Conservation (phyloP, 345 rosid species). For the Erodium maritimum region DNA sequence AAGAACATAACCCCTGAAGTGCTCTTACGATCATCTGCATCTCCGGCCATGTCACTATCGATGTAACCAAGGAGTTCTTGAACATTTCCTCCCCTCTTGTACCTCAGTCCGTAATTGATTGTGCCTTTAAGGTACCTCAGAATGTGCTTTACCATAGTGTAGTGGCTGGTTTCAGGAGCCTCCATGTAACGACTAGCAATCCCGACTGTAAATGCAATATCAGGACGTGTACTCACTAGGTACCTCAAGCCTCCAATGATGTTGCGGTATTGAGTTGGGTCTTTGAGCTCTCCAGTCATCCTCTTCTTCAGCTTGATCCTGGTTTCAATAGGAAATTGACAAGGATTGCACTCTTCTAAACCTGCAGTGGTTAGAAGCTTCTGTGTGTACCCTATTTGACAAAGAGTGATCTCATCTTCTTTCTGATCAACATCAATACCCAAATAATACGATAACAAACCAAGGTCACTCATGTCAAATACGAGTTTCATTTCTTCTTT, state of each 20-base stretch:
- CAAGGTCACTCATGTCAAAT: too few species aligned
- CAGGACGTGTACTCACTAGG: background rate
- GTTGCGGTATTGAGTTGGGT: background rate
- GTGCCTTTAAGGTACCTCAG: constrained; percentile 1
- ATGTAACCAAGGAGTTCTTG: background rate
- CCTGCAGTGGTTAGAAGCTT: constrained; percentile 1
- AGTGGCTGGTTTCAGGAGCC: too few species aligned
- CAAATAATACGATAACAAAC: too few species aligned
- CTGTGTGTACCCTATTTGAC: constrained; percentile 1
- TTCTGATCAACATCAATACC: constrained; percentile 2
- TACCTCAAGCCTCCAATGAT: too few species aligned
- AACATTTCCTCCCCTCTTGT: too few species aligned
- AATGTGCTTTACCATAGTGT: background rate
- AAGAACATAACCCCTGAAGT: background rate
- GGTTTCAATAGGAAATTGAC: background rate
- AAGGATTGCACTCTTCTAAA: background rate
- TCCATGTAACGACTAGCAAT: too few species aligned
- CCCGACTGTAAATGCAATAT: constrained; percentile 2
- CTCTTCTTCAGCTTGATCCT: background rate
- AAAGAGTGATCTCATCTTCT: background rate
- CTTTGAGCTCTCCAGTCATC: background rate
- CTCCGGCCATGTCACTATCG: constrained; percentile 1
- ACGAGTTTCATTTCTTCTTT: too few species aligned
- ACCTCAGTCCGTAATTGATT: too few species aligned
- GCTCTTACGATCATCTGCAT: background rate